Evolutionary conservation across 805 yeast species (phyloP), one percentile per base, ranked within the genome.

Genomic region (Starmerella ratchasimensis): DNA sequence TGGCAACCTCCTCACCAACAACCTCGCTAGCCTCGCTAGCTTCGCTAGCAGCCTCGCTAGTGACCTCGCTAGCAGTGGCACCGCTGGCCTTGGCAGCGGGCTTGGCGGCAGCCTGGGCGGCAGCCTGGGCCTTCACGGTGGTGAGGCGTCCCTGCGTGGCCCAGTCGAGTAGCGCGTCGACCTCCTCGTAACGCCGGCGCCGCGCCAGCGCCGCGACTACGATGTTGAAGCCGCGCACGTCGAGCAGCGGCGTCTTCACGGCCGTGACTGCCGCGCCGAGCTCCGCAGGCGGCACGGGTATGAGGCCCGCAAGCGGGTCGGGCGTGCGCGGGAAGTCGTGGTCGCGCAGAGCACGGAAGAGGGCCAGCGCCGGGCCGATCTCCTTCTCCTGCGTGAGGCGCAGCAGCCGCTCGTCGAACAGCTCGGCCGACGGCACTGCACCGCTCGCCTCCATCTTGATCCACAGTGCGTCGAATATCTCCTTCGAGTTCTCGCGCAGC

Each of bases 341-440:
- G n/a, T 24, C 27, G 11, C n/a, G 13, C n/a, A 24, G 13, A 24
- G 27, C 27, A 21, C 50, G 47, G 39, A 63, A 50, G 30, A 58
- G 49, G 14, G 59, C 56, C 21, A 67, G 57, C 1, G 71, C 74
- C 54, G 64, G 63, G 9, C 59, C 65, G 31, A 60, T 53, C 29
- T 59, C 47, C 36, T 58, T 55, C 48, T 64, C 52, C 41, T 63
- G 61, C 35, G 70, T 53, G 44, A 68, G 69, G 19, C 69, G 63
- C 23, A 67, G 62, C 26, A 76, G 59, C 36, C 72, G 57, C 21
- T 63, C 59, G 0, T 69, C 65, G 44, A 64, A 62, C 1, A 76
- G 65, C 43, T 65, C 68, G 15, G 40, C 43, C 41, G 69, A 63
- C 27, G 76, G 70, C 16, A 52, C 39, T 31, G 53, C 55, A 31